Base-by-base conservation (phyloP, 768 basidiomycete species). In the Kwoniella sp. region DNA sequence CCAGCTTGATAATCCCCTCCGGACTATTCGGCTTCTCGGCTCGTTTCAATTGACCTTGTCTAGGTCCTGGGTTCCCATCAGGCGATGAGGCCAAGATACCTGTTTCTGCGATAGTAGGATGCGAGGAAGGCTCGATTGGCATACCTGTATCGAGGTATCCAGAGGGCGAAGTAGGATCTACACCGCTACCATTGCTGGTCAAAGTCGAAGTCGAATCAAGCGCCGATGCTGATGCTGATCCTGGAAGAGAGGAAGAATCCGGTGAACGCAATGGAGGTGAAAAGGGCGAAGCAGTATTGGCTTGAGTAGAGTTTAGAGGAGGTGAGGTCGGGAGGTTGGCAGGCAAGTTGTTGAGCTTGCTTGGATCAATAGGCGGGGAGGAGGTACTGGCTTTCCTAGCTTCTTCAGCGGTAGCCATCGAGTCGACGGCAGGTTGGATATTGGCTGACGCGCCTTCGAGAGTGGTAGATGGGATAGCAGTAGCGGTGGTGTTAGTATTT, bases 361-460 rank as follows among this genome's bases (percentile, higher is more conserved):
- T 62, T n/a, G 74, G 74, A 60, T 76, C 72, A 37, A 76, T 69
- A 26, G 72, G 74, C 15, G 74, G 70, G 1, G 74, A 73, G 1
- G 56, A 64, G 27, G 64, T 46, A 19, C 40, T 44, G 24, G 46
- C 25, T 26, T 50, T 30, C 19, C 64, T 50, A 26, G 50, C 37
- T 55, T 54, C 60, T 36, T 54, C 51, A 2, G 53, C 27, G 6
- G 60, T 62, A 13, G 60, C 58, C 6, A 60, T 19, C 2, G 58
- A 60, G 48, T 60, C 58, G 4, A 49, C 22, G 5, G 22, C 48
- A 26, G 48, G 48, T 22, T 24, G 48, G 17, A 10, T 49, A 9
- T 22, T 6, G 6, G 48, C 22, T 22, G 48, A 24, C 22, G 21
- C 48, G 21, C 40, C 40, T 15, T 49, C 25, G 48, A 49, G 48